Conservation (phyloP, 164 flowering plant genomes). For the Chimonanthus salicifolius region DNA sequence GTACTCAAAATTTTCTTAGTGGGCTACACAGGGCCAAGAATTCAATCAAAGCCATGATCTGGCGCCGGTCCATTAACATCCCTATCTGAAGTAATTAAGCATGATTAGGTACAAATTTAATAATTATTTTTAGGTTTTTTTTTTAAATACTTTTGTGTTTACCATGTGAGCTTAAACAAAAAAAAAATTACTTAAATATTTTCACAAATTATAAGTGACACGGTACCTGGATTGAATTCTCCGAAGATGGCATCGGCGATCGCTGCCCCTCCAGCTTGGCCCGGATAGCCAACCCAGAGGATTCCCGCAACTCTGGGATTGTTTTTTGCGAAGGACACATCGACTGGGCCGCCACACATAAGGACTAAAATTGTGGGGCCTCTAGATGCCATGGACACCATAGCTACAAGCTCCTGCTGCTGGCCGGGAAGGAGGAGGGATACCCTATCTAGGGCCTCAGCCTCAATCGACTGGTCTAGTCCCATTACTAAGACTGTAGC, state of each 20-base stretch:
- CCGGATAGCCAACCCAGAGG: slow-evolving; percentile 92
- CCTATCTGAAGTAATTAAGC: no score
- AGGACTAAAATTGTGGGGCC: slow-evolving; percentile 74
- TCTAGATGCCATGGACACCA: slow-evolving; percentile 58
- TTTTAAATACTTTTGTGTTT: no score
- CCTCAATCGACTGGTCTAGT: slow-evolving; percentile 83
- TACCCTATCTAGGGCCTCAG: slow-evolving; percentile 58
- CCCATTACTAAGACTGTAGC: slow-evolving; percentile 86
- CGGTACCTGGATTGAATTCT: slow-evolving; percentile 62
- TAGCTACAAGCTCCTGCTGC: slow-evolving; percentile 68
- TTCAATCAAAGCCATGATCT: no score
- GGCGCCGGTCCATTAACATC: no score
- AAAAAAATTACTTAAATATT: neutral
- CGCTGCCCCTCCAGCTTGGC: slow-evolving; percentile 89
- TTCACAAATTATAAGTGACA: neutral
- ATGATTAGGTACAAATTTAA: no score
- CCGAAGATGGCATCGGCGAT: slow-evolving; percentile 87
- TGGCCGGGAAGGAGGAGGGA: slow-evolving; percentile 73
- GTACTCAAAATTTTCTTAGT: no score
- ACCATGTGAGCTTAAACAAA: no score
- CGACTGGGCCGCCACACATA: slow-evolving; percentile 90
- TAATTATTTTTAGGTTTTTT: no score
- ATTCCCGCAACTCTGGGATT: slow-evolving; percentile 57
- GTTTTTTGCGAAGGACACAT: slow-evolving; percentile 64
- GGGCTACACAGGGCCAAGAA: no score